Base-by-base conservation (phyloP, 2,329 filamentous ascomycete genomes). In the Helminthosporium solani region DNA sequence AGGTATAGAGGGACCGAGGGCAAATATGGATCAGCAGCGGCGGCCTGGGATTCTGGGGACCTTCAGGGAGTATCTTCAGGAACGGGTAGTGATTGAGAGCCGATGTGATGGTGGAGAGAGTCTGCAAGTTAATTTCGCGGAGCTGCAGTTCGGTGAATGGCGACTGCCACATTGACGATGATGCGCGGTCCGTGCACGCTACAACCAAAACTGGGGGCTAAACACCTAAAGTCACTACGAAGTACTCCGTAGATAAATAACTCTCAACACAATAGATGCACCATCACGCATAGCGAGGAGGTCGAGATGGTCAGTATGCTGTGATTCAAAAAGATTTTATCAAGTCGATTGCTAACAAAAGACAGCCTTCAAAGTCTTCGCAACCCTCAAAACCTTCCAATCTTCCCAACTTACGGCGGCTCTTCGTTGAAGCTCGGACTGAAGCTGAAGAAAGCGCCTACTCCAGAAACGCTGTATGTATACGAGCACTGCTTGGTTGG, bases 361-460 rank as follows among this genome's bases (percentile, higher is more conserved):
- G 23, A n/a, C 34, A 31, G 28, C 12, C 21, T 15, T 25, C 23
- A 41, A 38, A 52, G 35, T 56, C 2, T 9, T 28, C 4, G 7
- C 14, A 23, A 20, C 7, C 28, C 9, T 25, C 23, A 27, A 35
- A 78, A 75, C 64, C 88, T 75, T 87, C 87, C 31, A 91, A 85
- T 67, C 83, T 97, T 42, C 94, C 94, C 28, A 97, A 99, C 67
- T 80, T 99, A n/a, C 85, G 94, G 40, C 87, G 94, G 12, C 85
- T 99, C 49, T 97, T 99, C 66, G 92, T 96, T 42, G 92, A 97
- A 74, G 88, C 92, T 25, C 82, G 94, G 47, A 91, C 89, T 2
- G 92, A 97, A 65, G 86, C 88, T 44, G 94, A 99, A 70, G 94
- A 97, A 72, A 88, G 94, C 69, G 88, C 90, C 50, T 94, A 97